Base-by-base conservation (phyloP, 2,329 filamentous ascomycete genomes). In the Cadophora gregata region DNA sequence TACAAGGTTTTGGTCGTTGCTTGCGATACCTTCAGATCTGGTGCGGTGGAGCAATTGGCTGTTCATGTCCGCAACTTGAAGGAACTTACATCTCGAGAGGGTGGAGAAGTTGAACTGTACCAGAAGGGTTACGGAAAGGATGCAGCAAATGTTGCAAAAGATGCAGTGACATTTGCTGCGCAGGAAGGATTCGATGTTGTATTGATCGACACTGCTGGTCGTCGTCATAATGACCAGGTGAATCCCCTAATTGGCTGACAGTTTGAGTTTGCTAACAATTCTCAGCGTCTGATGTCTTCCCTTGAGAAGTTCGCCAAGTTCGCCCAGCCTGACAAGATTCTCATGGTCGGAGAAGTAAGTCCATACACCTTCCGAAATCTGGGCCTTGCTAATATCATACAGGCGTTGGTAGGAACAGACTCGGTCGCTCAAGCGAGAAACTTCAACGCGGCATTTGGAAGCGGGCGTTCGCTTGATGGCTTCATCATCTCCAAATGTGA, bases 401-500 rank as follows among this genome's bases (percentile, higher is more conserved):
- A 86, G 85, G 96, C 96, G 9, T 86, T 99, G 29, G 96, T 99
- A 0, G 96, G 96, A 66, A 97, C 93, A 4, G 96, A 99, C 79
- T 93, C 91, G 4, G 96, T 99, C 25, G 93, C 93, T 58, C 96
- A 99, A 80, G 96, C 96, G 3, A 87, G 94, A 75, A 97, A 97
- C 81, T 99, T 99, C 83, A 97, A 97, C 77, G 88, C 90, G 45
- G 92, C 93, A 1, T 98, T 99, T 80, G 96, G 96, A 36, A 84
- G 87, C 5, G 89, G 88, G 16, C 85, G 95, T 65, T 87, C 87
- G 31, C 85, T 99, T 45, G 96, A 99, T 80, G 96, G 96, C 6
- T 99, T 99, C 80, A 97, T 99, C 77, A 97, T 99, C 74, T 95
- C 91, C 68, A 99, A 99, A 80, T 98, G 96, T 78, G 96, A 99